Evolutionary conservation across 225 moss, liverwort and hornwort species (phyloP), one percentile per base, ranked within the genome.

Genomic region (Asterella californica): DNA sequence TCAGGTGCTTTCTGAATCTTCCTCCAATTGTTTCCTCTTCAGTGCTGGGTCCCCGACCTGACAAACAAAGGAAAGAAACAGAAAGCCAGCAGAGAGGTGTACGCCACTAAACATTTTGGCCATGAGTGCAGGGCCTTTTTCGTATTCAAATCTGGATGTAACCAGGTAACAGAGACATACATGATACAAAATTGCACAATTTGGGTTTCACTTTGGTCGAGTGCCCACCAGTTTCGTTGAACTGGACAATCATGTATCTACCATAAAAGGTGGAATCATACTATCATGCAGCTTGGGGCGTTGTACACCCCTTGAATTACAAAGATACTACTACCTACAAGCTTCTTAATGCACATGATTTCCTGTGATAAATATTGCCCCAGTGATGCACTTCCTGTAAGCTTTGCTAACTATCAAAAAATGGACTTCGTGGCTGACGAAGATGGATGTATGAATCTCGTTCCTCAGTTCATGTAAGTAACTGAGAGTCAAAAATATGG

Each of bases 401-500:
- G 70, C 24, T 24, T 70, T 1, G 19, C 45, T 46, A 46, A 70
- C 70, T 42, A 70, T 42, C 70, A 42, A 46, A 70, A 70, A 70
- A 21, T 45, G 10, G 48, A 42, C 52, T 17, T 50, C 48, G 29
- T 53, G 74, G 29, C 27, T 32, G 11, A 74, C 25, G 70, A 34
- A 52, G 42, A 42, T 52, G 45, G 70, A 29, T 72, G 42, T 9
- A 72, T 46, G 46, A 74, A 74, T 74, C 29, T 14, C 33, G 52
- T 46, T 52, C 52, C 52, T 52, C 38, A 33, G 52, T 12, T n/a
- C 29, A 74, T 50, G 4, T 50, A 27, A 18, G 52, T 52, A 50
- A 14, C 33, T 69, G 21, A 17, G 21, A 70, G 24, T 80, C 84
- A 67, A 84, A 84, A 84, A 46, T 72, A 73, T 45, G 84, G 55